phyloP scores from a whole-genome alignment of 192 early-diverging fungal genomes.

The Gigaspora rosea region DNA sequence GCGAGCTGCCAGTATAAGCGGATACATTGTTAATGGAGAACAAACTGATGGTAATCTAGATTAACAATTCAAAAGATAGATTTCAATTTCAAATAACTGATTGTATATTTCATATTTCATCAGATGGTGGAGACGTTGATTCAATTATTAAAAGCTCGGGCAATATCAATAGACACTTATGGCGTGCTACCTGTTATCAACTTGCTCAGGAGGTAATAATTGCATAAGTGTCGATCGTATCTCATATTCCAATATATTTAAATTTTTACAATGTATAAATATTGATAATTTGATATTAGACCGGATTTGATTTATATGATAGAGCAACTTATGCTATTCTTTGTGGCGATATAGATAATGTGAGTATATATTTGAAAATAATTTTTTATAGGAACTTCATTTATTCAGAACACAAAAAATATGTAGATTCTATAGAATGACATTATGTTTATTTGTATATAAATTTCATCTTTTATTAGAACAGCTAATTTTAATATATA shows the following conservation, averaged over 20 bases:
- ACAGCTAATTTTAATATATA: neutral
- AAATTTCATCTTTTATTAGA: neutral
- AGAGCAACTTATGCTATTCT: slow-evolving; percentile 78
- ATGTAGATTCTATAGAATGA: neutral
- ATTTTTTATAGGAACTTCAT: neutral
- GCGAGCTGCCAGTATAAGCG: slow-evolving; percentile 77
- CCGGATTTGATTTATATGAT: slow-evolving; percentile 63
- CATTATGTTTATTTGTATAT: too few relatives aligned
- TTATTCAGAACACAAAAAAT: neutral
- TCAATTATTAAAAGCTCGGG: slow-evolving; percentile 37
- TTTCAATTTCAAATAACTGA: neutral
- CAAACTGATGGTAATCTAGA: slow-evolving; percentile 25
- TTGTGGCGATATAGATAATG: slow-evolving; percentile 72
- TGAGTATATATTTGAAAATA: slow-evolving; percentile 30
- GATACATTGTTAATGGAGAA: slow-evolving; percentile 61
- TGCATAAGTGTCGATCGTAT: neutral
- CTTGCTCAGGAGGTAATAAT: slow-evolving; percentile 51
- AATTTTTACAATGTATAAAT: neutral
- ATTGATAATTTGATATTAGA: slow-evolving; percentile 31
- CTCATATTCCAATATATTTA: neutral
- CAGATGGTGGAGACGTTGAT: neutral
- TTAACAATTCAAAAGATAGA: neutral
- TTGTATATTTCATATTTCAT: neutral
- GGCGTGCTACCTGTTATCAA: slow-evolving; percentile 64
- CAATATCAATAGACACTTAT: slow-evolving; percentile 65